Percentiles rank a stretch among this genome's conserved stretches.
Conservation (phyloP, 1,284 basidiomycete genomes). For the Cryptococcus amylolentus region DNA sequence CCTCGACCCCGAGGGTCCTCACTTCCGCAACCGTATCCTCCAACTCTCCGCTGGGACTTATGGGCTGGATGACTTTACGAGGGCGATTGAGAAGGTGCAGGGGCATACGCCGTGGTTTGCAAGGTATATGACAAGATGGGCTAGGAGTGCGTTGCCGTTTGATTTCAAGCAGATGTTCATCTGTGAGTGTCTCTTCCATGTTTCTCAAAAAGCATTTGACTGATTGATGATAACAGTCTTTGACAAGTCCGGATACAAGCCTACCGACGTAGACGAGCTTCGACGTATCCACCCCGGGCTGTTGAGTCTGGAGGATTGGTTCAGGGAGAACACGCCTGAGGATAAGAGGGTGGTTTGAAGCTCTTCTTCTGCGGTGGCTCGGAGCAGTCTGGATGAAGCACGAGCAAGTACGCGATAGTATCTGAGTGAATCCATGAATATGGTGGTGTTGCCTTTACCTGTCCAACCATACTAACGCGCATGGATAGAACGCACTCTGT, state of each 20-base stretch:
- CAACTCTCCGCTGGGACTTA: constrained; percentile 14
- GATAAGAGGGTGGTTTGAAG: no score
- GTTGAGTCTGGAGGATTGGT: constrained; percentile 14
- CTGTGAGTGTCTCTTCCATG: constrained; percentile 10
- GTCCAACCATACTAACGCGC: no score
- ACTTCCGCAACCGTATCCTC: constrained; percentile 12
- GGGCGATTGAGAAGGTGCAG: constrained; percentile 10
- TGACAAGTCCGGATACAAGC: constrained; percentile 12
- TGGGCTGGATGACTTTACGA: constrained; percentile 3
- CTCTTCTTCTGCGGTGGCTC: no score
- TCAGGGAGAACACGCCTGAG: not conserved
- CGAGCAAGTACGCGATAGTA: no score
- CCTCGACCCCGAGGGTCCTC: constrained; percentile 5
- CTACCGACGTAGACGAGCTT: constrained; percentile 8
- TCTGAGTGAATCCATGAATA: no score
- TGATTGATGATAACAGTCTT: constrained; percentile 7
- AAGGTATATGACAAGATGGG: constrained; percentile 5
- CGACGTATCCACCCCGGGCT: constrained; percentile 13
- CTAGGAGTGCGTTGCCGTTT: constrained; percentile 9
- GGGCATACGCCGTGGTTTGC: constrained; percentile 18
- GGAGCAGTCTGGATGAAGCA: no score
- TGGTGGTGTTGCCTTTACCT: no score
- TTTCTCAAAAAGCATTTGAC: not conserved
- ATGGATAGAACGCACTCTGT: no score
- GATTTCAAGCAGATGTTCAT: constrained; percentile 20